Percentiles rank a stretch among this genome's conserved stretches.
phyloP scores from a whole-genome alignment of 352 stramenopile genomes.

The Pythium sp. region DNA sequence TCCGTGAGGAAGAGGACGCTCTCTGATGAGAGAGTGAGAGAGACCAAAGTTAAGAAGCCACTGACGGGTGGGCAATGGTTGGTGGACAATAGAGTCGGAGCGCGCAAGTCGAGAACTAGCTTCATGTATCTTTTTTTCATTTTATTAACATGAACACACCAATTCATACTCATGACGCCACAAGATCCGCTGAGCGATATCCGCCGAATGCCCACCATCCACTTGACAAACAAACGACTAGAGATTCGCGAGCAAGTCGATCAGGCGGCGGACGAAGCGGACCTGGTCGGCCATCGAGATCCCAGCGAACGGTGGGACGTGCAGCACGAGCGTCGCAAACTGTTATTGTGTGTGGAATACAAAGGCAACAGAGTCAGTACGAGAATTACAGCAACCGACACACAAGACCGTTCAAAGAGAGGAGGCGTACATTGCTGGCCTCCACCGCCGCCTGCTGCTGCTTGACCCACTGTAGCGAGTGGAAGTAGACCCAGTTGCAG shows the following conservation, averaged over 20 bases:
- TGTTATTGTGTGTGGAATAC: not conserved
- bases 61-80: not conserved
- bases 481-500: conserved; percentile 8
- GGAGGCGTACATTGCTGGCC: not conserved
- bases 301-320: not conserved
- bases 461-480: conserved; percentile 3
- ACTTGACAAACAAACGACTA: not conserved
- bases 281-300: conserved; percentile 2
- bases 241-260: not conserved
- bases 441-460: not conserved
- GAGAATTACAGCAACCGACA: too few species aligned
- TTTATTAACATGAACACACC: not conserved
- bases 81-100: conserved; percentile 1
- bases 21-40: not conserved
- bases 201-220: too few species aligned
- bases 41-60: not conserved
- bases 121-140: not conserved
- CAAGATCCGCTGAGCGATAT: not conserved
- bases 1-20: not conserved
- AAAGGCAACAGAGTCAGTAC: too few species aligned
- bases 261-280: conserved; percentile 2
- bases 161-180: not conserved
- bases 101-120: not conserved
- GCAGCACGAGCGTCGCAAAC: conserved; percentile 3
- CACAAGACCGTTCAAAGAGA: too few species aligned